phyloP scores from a whole-genome alignment of 345 rosid species.

The Camelina neglecta region DNA sequence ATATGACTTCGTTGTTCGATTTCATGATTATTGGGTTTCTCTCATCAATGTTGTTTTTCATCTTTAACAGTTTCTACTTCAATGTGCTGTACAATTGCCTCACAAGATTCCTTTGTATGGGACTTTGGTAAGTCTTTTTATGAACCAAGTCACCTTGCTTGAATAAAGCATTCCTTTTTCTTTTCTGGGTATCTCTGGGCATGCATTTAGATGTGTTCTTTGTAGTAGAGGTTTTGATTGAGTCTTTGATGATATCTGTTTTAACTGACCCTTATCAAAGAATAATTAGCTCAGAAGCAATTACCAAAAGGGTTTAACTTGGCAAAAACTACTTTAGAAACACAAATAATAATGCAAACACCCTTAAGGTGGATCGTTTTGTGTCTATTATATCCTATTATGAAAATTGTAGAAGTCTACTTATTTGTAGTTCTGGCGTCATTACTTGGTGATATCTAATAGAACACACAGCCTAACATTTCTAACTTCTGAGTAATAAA shows the following conservation, averaged over 20 bases:
- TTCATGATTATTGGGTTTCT: neutral
- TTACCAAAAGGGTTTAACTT: neutral
- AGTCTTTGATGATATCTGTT: neutral
- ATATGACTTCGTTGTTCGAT: neutral
- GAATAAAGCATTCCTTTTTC: neutral
- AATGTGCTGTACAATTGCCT: constrained; percentile 89
- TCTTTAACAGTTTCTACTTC: constrained; percentile 69
- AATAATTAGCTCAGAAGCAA: neutral
- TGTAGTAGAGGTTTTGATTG: constrained; percentile 8
- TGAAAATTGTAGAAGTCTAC: neutral
- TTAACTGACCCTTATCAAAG: neutral
- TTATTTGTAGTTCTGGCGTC: neutral
- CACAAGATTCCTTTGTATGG: constrained; percentile 92
- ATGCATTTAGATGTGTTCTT: constrained; percentile 10
- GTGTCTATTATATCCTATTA: neutral
- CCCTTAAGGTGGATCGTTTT: constrained; percentile 4
- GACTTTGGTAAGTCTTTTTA: constrained; percentile 71
- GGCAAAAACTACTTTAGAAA: neutral
- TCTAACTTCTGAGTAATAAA: constrained; percentile 8
- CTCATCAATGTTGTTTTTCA: neutral
- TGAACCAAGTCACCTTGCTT: neutral
- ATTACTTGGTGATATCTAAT: neutral
- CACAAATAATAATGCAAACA: neutral
- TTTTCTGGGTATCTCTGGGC: neutral
- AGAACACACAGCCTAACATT: neutral